Base-by-base conservation (phyloP, 2,329 filamentous ascomycete genomes). In the Lasiodiplodia citricola region DNA sequence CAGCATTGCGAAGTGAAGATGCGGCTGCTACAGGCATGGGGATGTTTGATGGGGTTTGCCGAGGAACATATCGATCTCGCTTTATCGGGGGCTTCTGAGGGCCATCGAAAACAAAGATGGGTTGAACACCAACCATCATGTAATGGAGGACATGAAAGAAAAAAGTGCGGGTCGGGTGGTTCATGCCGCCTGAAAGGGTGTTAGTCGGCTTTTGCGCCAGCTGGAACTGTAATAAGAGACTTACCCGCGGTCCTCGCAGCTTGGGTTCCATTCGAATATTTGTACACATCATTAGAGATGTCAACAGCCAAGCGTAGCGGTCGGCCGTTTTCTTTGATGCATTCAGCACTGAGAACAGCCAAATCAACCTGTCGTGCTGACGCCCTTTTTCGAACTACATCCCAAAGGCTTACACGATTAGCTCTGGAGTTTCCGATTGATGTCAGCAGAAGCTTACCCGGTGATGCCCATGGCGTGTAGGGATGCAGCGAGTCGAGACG, bases 281-380 rank as follows among this genome's bases (percentile, higher is more conserved):
- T 60, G 35, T 38, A 60, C 1, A 60, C 13, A 3, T 28, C 25
- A 7, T 23, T 14, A 7, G 56, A 44, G 18, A 37, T 14, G 18
- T 60, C 56, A 21, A 60, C 35, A 37, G 56, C 56, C 38, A 60
- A 35, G 11, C 56, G 56, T 14, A 60, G 38, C 13, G 56, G 56
- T n/a, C 56, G 56, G 5, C 56, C 56, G 3, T 16, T 16, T 11
- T 23, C n/a, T 60, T 11, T 16, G 21, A 44, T 47, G 21, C 35
- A 41, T n/a, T 44, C n/a, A 38, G 56, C 23, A 18, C 56, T 44
- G 31, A 60, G 56, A 21, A n/a, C 21, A 37, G 56, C 56, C 5
- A 60, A 35, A 23, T 21, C 38, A 16, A 60, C 56, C 4, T n/a
- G 6, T 25, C 37, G n/a, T 5, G 31, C 56, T 5, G 31, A 37